Conservation (phyloP, 2,329 filamentous ascomycete genomes). For the Cadophora luteo-olivacea region DNA sequence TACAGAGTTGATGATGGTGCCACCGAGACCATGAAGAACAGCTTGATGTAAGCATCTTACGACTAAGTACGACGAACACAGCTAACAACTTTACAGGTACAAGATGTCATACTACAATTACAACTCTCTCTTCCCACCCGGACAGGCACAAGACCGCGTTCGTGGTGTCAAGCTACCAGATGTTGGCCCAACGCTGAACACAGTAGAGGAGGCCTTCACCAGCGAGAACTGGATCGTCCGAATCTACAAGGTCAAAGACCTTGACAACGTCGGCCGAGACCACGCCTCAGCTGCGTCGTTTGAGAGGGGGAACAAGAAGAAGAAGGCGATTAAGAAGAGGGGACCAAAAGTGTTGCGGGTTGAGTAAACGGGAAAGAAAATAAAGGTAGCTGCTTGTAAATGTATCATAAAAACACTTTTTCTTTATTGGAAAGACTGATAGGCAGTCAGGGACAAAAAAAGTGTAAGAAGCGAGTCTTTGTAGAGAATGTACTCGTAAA, state of each 20-base stretch:
- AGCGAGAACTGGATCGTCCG: conserved; percentile 99
- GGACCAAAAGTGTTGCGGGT: conserved; percentile 75
- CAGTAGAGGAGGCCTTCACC: conserved; percentile 95
- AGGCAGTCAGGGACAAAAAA: conserved; percentile 30
- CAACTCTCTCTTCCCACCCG: conserved; percentile 86
- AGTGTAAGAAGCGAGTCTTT: conserved; percentile 30
- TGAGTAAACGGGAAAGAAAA: conserved; percentile 58
- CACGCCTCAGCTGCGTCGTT: conserved; percentile 75
- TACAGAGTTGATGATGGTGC: conserved; percentile 94
- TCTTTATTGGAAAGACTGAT: conserved; percentile 24
- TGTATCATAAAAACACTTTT: conserved; percentile 43
- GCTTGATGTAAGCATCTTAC: conserved; percentile 80
- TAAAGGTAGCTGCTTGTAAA: conserved; percentile 20
- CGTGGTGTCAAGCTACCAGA: conserved; percentile 82
- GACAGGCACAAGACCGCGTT: conserved; percentile 90
- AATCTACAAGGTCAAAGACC: conserved; percentile 99
- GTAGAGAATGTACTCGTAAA: conserved; percentile 43
- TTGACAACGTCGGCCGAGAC: conserved; percentile 93
- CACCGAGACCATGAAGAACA: conserved; percentile 98
- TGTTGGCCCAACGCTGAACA: conserved; percentile 83
- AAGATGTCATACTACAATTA: conserved; percentile 99
- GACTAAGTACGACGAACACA: not conserved
- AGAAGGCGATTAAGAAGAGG: conserved; percentile 75
- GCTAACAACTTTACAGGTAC: conserved; percentile 69
- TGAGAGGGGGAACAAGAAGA: conserved; percentile 83